phyloP scores from a whole-genome alignment of 176 grass and related monocot genomes.

The Microstegium vimineum region DNA sequence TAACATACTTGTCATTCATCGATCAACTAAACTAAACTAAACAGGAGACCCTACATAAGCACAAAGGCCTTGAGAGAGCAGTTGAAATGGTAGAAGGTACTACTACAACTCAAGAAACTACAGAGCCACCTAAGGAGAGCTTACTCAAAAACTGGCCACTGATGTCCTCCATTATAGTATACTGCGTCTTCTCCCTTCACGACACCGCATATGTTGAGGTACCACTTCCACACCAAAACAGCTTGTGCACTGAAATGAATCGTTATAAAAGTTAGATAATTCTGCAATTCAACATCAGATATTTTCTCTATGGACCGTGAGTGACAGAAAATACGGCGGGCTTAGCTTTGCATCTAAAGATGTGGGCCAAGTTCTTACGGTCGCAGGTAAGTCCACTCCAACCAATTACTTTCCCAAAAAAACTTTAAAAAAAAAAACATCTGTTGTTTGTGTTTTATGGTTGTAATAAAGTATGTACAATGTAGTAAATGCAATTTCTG shows the following conservation, averaged over 20 bases:
- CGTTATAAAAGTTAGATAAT: not conserved
- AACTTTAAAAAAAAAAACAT: not conserved
- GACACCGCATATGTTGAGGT: slow-evolving; percentile 82
- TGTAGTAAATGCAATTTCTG: not conserved
- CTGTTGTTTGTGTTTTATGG: not conserved
- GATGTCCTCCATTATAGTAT: slow-evolving; percentile 70
- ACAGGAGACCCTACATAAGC: slow-evolving; percentile 83
- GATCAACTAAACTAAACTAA: not conserved
- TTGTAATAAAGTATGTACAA: not conserved
- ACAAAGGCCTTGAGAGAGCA: slow-evolving; percentile 32
- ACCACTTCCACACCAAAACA: not conserved
- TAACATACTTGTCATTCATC: not conserved
- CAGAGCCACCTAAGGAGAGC: slow-evolving; percentile 35
- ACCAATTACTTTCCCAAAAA: not conserved
- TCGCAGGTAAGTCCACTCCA: slow-evolving; percentile 49
- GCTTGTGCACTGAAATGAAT: not conserved
- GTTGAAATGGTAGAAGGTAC: slow-evolving; percentile 24
- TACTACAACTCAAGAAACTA: slow-evolving; percentile 17
- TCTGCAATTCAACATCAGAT: slow-evolving; percentile 38
- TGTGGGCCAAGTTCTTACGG: slow-evolving; percentile 75
- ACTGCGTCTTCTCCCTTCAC: slow-evolving; percentile 70
- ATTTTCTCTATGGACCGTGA: slow-evolving; percentile 94
- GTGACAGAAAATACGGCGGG: slow-evolving; percentile 60
- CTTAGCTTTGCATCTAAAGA: slow-evolving; percentile 69
- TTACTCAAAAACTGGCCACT: slow-evolving; percentile 76